Conservation (phyloP, 2,329 filamentous ascomycete species). For the Fusarium newnesense region DNA sequence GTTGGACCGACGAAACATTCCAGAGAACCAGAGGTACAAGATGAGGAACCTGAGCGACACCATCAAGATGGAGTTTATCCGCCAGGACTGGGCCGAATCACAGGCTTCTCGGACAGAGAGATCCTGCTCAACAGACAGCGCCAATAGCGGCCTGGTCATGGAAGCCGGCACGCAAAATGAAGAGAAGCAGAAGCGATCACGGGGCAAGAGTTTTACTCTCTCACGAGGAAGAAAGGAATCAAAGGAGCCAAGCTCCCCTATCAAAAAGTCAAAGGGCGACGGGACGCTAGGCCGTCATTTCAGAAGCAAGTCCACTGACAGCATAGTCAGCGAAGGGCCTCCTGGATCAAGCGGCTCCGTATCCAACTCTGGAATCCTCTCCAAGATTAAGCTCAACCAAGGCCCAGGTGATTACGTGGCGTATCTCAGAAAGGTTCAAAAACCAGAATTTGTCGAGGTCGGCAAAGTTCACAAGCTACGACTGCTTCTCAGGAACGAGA, state of each 20-base stretch:
- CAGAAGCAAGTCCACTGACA: constrained; percentile 78
- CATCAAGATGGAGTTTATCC: constrained; percentile 96
- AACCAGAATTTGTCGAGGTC: constrained; percentile 88
- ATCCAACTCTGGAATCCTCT: constrained; percentile 67
- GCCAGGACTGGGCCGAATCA: constrained; percentile 83
- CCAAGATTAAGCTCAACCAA: constrained; percentile 78
- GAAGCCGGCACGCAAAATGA: constrained; percentile 55
- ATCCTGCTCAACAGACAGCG: constrained; percentile 57
- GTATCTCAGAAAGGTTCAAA: constrained; percentile 83
- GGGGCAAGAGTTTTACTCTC: constrained; percentile 76
- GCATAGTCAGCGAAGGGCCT: constrained; percentile 69
- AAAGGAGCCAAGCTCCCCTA: constrained; percentile 70
- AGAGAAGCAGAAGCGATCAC: constrained; percentile 61
- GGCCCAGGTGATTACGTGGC: constrained; percentile 85
- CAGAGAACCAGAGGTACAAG: constrained; percentile 91
- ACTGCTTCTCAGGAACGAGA: constrained; percentile 90
- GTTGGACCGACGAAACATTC: constrained; percentile 90
- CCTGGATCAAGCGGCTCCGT: constrained; percentile 63
- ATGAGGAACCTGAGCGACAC: constrained; percentile 90
- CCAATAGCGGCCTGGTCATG: constrained; percentile 50
- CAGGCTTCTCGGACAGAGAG: constrained; percentile 60
- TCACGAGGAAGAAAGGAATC: constrained; percentile 72
- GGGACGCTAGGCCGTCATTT: constrained; percentile 71
- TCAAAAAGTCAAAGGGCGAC: constrained; percentile 79
- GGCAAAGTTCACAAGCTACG: constrained; percentile 94